Conservation (phyloP, 139 green algal species). For the Diplosphaera chodatii region DNA sequence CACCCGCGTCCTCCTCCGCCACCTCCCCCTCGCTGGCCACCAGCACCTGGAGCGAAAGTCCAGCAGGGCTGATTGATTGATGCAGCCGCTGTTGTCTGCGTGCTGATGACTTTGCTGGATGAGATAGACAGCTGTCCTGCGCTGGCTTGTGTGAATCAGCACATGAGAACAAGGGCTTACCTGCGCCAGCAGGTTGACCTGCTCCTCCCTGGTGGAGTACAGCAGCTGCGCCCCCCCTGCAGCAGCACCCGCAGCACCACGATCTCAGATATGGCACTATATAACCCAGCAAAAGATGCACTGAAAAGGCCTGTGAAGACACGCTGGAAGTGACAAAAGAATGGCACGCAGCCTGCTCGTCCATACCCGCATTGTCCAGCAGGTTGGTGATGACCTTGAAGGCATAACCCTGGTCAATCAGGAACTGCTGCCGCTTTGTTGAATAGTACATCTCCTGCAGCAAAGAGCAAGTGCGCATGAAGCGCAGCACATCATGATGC, state of each 20-base stretch:
- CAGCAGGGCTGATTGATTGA: too few species aligned
- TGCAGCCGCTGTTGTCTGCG: too few species aligned
- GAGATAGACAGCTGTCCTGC: too few species aligned
- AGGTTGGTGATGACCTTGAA: slow-evolving; percentile 95
- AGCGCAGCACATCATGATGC: too few species aligned
- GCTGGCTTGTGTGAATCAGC: too few species aligned
- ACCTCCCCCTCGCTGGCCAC: slow-evolving; percentile 58
- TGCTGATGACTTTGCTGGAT: too few species aligned
- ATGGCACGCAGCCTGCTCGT: background rate
- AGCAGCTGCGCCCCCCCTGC: slow-evolving; percentile 26
- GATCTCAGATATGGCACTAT: too few species aligned
- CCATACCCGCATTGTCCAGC: slow-evolving; percentile 42
- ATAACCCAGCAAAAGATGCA: too few species aligned
- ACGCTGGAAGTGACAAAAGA: too few species aligned
- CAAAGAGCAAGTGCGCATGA: too few species aligned
- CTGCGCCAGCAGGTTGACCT: slow-evolving; percentile 70
- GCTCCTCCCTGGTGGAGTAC: slow-evolving; percentile 42
- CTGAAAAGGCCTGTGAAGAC: too few species aligned
- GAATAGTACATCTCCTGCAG: slow-evolving; percentile 95
- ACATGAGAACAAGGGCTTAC: background rate
- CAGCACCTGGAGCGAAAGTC: slow-evolving; percentile 57
- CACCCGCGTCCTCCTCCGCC: slow-evolving; percentile 47
- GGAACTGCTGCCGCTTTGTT: slow-evolving; percentile 97
- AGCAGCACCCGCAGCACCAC: background rate
- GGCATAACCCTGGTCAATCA: slow-evolving; percentile 97